Evolutionary conservation across 169 alveolate genomes (phyloP).

Genomic region (Prorocentrum cordatum): DNA sequence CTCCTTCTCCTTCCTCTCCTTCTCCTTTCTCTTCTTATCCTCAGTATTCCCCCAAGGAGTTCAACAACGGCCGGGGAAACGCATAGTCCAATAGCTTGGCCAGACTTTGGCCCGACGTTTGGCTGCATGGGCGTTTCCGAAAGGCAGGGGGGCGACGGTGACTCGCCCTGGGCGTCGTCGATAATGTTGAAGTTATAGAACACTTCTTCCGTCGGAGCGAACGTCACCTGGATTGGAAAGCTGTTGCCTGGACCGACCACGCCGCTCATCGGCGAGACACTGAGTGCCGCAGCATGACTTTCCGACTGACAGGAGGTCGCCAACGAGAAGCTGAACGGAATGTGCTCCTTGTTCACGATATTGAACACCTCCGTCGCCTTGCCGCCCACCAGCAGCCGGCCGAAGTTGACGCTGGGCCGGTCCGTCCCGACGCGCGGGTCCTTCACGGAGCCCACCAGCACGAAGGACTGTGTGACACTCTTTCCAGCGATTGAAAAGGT

Average conservation of each 20-base stretch:
- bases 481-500: constrained; percentile 83
- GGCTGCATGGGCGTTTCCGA: too few species aligned
- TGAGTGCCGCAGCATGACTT: neutral
- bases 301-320: neutral
- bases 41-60: too few species aligned
- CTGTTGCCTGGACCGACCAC: constrained; percentile 55
- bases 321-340: constrained; percentile 85
- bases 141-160: too few species aligned
- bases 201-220: constrained; percentile 83
- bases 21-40: too few species aligned
- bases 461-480: constrained; percentile 82
- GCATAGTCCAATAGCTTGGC: too few species aligned
- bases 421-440: constrained; percentile 87
- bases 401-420: constrained; percentile 85
- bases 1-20: too few species aligned
- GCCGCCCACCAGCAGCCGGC: constrained; percentile 87
- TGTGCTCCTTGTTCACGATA: constrained; percentile 83
- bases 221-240: constrained; percentile 80
- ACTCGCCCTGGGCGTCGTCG: too few species aligned
- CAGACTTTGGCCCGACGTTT: too few species aligned
- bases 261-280: constrained; percentile 19
- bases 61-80: too few species aligned
- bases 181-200: constrained; percentile 80
- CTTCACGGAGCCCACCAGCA: constrained; percentile 84
- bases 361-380: constrained; percentile 83